A percentile compares a stretch with the other conserved stretches of the same genome.
phyloP scores from a whole-genome alignment of 805 yeast species.

The Monosporozyma yasuniensis region DNA sequence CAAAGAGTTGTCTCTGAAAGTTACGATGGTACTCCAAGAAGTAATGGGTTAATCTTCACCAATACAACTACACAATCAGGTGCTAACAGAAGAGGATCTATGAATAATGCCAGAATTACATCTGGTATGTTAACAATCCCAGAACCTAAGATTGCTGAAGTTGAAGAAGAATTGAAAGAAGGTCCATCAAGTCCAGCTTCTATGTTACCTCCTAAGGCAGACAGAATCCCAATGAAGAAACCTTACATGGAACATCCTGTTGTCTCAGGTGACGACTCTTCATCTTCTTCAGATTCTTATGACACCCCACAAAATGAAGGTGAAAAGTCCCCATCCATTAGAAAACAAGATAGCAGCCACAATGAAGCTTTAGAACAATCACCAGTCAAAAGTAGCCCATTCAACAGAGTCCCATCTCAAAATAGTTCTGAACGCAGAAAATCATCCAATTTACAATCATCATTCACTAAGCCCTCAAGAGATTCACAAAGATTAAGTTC shows the following conservation, averaged over 20 bases:
- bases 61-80: constrained; percentile 1
- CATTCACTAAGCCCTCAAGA: not conserved
- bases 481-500: constrained; percentile 19
- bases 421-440: not conserved
- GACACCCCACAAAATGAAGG: not conserved
- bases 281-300: constrained; percentile 2
- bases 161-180: constrained; percentile 32
- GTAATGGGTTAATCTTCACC: constrained; percentile 13
- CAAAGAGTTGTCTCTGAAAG: constrained; percentile 24
- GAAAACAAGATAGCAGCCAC: not conserved
- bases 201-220: constrained; percentile 25
- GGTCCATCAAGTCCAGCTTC: constrained; percentile 34
- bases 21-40: constrained; percentile 7
- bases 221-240: constrained; percentile 31
- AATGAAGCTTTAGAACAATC: constrained; percentile 1
- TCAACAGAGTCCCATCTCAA: constrained; percentile 3
- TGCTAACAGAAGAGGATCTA: constrained; percentile 8
- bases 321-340: not conserved
- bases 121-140: constrained; percentile 39
- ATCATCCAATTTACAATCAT: not conserved
- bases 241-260: constrained; percentile 15
- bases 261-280: constrained; percentile 2
- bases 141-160: constrained; percentile 35
- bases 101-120: constrained; percentile 30
- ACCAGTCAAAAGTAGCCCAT: constrained; percentile 7